Conservation (phyloP, 179 eudicot species). For the Silene coronaria region DNA sequence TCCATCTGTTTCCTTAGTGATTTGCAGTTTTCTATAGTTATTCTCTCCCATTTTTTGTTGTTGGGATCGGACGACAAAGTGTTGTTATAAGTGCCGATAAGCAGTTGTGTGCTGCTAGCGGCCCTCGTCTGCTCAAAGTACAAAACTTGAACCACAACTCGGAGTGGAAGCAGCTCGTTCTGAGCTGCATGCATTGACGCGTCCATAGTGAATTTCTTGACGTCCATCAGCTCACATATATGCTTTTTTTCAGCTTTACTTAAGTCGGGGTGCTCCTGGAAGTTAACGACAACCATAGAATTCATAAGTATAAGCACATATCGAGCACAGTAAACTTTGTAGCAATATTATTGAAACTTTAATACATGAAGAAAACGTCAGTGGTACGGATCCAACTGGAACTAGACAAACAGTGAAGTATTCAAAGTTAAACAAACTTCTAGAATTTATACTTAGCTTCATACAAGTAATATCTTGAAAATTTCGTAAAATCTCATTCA, state of each 20-base stretch:
- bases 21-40: conserved; percentile 29
- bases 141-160: conserved; percentile 68
- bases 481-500: no score
- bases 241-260: conserved; percentile 57
- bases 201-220: conserved; percentile 55
- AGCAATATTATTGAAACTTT: neutral
- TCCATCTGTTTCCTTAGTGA: conserved; percentile 49
- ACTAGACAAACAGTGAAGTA: neutral
- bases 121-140: conserved; percentile 69
- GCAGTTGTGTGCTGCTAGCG: conserved; percentile 31
- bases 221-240: conserved; percentile 63
- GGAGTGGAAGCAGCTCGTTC: conserved; percentile 73
- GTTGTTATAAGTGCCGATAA: conserved; percentile 23
- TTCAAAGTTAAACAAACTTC: no score
- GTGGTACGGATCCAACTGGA: neutral
- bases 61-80: conserved; percentile 31
- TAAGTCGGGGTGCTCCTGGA: conserved; percentile 57
- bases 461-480: no score
- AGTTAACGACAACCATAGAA: neutral
- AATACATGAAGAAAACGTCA: neutral
- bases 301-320: neutral
- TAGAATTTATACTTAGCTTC: no score
- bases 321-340: neutral
- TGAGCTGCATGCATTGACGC: conserved; percentile 81
- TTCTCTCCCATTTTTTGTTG: conserved; percentile 42